Percentiles rank a stretch among this genome's conserved stretches.
Evolutionary conservation across 129 eudicot genomes (phyloP).

Genomic region (Flaveria linearis): DNA sequence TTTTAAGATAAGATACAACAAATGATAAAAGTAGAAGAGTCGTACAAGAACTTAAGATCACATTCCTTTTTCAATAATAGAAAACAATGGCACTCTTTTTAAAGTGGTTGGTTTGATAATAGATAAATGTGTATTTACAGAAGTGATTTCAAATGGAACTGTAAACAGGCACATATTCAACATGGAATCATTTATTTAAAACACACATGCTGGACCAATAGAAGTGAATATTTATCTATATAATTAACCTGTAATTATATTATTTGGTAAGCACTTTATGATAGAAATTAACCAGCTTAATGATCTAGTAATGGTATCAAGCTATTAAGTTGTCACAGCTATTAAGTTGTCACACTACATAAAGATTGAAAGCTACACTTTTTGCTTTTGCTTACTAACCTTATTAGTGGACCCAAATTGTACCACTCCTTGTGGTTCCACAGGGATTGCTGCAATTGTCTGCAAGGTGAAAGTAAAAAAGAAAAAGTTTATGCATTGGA

Average conservation of each 20-base stretch:
- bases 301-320: background rate
- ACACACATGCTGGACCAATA: background rate
- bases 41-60: conserved; percentile 11
- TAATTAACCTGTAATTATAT: background rate
- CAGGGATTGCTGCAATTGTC: conserved; percentile 84
- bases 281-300: background rate
- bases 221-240: background rate
- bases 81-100: background rate
- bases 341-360: too few relatives aligned
- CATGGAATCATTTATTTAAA: background rate
- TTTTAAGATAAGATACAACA: conserved; percentile 1
- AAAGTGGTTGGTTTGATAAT: background rate
- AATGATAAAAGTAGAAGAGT: background rate
- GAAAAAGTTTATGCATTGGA: conserved; percentile 10
- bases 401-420: conserved; percentile 54
- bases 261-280: background rate
- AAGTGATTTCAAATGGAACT: too few relatives aligned
- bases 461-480: conserved; percentile 43
- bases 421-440: conserved; percentile 79
- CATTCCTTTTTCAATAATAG: background rate
- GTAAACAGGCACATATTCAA: background rate
- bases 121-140: too few relatives aligned
- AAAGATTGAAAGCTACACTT: too few relatives aligned
- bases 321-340: too few relatives aligned
- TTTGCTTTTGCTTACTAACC: too few relatives aligned